Base-by-base conservation (phyloP, 108 stramenopile species). In the Skeletonema costatum region DNA sequence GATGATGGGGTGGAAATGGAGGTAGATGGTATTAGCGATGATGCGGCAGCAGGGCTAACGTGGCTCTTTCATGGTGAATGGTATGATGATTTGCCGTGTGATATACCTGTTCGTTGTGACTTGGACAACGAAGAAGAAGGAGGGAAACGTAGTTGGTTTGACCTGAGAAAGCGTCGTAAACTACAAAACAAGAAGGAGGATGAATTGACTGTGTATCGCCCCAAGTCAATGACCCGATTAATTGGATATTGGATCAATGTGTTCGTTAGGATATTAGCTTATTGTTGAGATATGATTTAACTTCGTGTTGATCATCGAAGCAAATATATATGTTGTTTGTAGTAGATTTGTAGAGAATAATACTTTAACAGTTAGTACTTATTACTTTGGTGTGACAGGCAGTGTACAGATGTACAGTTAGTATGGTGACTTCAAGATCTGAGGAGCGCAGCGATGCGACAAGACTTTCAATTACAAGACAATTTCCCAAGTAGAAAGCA, bases 51-150 rank as follows among this genome's bases (percentile, higher is more conserved):
- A 33, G 32, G 39, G 11, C 38, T 39, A 33, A 25, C 38, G 4
- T 63, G 62, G 62, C 39, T 63, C 4, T 36, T 63, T 39, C 32
- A 63, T 36, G 62, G 62, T 17, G 62, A 63, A 36, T 63, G 62
- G 62, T 63, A 63, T 17, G 39, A 36, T 36, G 62, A 63, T 63
- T 36, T 63, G 32, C 38, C 62, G 21, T 63, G 39, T 17, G 39
- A 36, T n/a, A 17, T 17, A 36, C 62, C 5, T 11, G 6, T 14
- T 63, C 38, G 29, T 21, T 33, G 62, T 31, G 50, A 51, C 17
- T 7, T 51, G 50, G 50, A 19, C n/a, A 51, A 51, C 5, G 17
- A 3, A 7, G 6, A 19, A 2, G 4, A 4, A 51, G 50, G 17
- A 51, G n/a, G 50, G 50, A 51, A 51, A 7, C 19, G 19, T 51